Conservation (phyloP, 768 basidiomycete species). For the Termitomyces sp. region DNA sequence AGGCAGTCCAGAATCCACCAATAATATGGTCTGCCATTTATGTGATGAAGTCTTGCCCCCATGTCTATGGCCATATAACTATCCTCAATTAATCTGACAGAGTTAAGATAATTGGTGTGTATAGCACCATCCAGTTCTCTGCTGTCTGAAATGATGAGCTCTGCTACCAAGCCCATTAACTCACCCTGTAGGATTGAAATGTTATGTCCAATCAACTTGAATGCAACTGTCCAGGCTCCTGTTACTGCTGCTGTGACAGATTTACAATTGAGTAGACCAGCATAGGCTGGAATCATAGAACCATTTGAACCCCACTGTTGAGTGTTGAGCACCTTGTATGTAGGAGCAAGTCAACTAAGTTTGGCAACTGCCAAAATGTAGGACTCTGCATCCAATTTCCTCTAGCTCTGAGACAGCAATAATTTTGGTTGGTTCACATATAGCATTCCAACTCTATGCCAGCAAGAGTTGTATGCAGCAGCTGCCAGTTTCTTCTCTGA, state of each 20-base stretch:
- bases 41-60: neutral
- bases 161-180: neutral
- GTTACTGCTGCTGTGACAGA: neutral
- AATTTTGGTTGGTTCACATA: neutral
- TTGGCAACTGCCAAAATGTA: too few relatives aligned
- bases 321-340: neutral
- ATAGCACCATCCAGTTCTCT: neutral
- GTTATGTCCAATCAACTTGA: neutral
- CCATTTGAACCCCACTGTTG: neutral
- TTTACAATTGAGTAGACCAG: neutral
- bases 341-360: too few relatives aligned
- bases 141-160: neutral
- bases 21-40: neutral
- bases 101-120: neutral
- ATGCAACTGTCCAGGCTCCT: neutral
- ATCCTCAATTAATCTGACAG: neutral
- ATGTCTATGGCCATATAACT: neutral
- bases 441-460: neutral
- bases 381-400: too few relatives aligned
- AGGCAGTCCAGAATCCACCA: neutral
- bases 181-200: neutral
- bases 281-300: neutral
- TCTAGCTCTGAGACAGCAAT: too few relatives aligned
- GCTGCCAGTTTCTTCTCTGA: neutral
- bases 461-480: neutral